A percentile compares a stretch with the other conserved stretches of the same genome.
phyloP scores from a whole-genome alignment of 129 eudicot genomes.

The Tanacetum coccineum region DNA sequence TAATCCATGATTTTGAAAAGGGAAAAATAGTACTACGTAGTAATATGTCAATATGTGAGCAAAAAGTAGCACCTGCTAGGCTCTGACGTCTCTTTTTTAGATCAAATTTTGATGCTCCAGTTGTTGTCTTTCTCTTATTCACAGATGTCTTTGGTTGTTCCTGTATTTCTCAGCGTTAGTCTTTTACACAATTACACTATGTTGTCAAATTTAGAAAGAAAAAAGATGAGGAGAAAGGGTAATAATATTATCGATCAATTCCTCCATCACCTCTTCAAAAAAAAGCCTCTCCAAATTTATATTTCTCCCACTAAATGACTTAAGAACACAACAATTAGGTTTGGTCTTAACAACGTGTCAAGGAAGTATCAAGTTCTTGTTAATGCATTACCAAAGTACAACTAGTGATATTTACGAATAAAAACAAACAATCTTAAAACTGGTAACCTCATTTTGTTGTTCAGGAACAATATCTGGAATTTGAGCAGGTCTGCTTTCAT shows the following conservation, averaged over 20 bases:
- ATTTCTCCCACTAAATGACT: not conserved
- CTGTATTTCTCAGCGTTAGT: slow-evolving; percentile 17
- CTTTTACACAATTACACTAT: not conserved
- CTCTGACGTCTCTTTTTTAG: slow-evolving; percentile 44
- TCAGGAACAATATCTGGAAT: slow-evolving; percentile 26
- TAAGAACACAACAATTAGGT: too few species aligned
- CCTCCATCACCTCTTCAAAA: too few species aligned
- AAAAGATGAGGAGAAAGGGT: not conserved
- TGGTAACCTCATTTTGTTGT: slow-evolving; percentile 47
- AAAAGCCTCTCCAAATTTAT: too few species aligned
- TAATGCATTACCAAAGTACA: not conserved
- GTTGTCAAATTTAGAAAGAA: not conserved
- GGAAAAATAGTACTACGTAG: not conserved
- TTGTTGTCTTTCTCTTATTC: slow-evolving; percentile 30
- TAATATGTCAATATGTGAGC: slow-evolving; percentile 8
- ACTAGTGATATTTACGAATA: not conserved
- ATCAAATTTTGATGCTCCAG: slow-evolving; percentile 24
- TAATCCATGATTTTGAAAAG: not conserved
- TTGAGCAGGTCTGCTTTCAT: slow-evolving; percentile 23
- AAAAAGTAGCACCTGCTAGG: slow-evolving; percentile 46
- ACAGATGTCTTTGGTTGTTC: slow-evolving; percentile 19
- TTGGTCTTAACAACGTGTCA: not conserved
- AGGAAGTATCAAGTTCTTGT: not conserved
- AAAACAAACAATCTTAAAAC: not conserved
- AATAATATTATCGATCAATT: too few species aligned